Percentiles rank a stretch among this genome's conserved stretches.
Conservation (phyloP, 2,329 filamentous ascomycete species). For the Immersiporthe knoxdaviesiana region DNA sequence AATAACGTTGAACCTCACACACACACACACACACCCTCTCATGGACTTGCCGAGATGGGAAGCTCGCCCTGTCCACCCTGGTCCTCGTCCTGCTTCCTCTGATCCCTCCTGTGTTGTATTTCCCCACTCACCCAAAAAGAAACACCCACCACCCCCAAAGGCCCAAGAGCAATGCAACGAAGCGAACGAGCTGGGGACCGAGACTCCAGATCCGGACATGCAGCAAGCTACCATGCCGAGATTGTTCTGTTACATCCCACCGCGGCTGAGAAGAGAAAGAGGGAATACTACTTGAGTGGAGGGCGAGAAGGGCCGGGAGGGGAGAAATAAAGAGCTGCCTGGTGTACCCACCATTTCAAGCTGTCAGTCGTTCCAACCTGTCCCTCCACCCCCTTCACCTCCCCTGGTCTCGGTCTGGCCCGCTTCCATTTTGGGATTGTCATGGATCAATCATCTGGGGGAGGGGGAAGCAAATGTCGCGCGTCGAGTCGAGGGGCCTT, state of each 20-base stretch:
- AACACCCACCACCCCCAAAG: background rate
- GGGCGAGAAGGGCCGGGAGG: background rate
- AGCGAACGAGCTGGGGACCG: background rate
- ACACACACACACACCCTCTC: background rate
- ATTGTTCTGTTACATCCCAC: background rate
- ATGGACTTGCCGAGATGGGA: background rate
- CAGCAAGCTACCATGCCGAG: background rate
- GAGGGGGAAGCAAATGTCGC: background rate
- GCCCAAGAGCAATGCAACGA: too few relatives aligned
- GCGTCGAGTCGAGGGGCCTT: background rate
- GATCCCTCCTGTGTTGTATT: background rate
- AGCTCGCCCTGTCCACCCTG: background rate
- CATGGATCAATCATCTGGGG: background rate
- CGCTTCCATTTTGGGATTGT: background rate
- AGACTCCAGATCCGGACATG: background rate
- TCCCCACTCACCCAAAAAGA: too few relatives aligned
- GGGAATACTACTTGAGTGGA: background rate
- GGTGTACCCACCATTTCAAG: background rate
- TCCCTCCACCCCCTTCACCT: too few relatives aligned
- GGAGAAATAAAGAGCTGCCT: background rate
- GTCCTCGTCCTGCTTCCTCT: background rate
- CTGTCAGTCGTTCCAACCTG: background rate
- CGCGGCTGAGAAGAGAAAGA: background rate
- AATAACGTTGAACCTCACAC: background rate
- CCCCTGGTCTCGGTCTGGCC: conserved; percentile 6